A percentile compares a stretch with the other conserved stretches of the same genome.
Conservation (phyloP, 2,329 filamentous ascomycete genomes). For the Teratosphaeria nubilosa region DNA sequence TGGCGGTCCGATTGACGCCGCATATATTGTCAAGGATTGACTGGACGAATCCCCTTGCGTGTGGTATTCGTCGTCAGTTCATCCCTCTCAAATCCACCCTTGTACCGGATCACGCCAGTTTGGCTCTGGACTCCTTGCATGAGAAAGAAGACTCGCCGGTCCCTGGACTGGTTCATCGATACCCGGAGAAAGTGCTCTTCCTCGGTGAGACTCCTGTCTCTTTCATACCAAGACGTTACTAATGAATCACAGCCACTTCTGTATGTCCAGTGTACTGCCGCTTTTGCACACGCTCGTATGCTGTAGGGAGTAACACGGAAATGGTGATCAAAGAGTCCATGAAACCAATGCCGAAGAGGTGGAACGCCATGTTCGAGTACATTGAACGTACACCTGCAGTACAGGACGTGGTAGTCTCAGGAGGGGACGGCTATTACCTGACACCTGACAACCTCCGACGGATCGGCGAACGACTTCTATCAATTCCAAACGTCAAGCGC, state of each 20-base stretch:
- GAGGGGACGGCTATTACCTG: constrained; percentile 52
- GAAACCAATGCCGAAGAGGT: constrained; percentile 34
- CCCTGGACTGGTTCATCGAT: constrained; percentile 51
- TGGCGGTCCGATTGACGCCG: constrained; percentile 52
- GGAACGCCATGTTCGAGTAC: constrained; percentile 48
- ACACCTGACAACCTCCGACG: constrained; percentile 40
- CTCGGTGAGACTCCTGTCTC: constrained; percentile 36
- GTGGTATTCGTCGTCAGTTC: constrained; percentile 52
- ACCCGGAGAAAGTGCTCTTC: constrained; percentile 53
- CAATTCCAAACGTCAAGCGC: constrained; percentile 48
- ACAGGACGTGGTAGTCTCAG: constrained; percentile 52
- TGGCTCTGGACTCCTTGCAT: constrained; percentile 49
- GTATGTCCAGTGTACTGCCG: constrained; percentile 55
- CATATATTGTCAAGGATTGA: constrained; percentile 50
- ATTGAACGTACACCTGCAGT: constrained; percentile 42
- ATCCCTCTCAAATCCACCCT: constrained; percentile 46
- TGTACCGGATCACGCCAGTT: constrained; percentile 43
- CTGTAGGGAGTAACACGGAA: constrained; percentile 46
- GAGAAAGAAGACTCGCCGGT: constrained; percentile 49
- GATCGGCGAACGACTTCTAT: constrained; percentile 47
- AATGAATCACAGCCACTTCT: constrained; percentile 39
- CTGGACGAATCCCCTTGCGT: constrained; percentile 49
- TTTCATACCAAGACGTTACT: not conserved
- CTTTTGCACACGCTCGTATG: constrained; percentile 53
- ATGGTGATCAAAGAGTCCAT: constrained; percentile 31